Base-by-base conservation (phyloP, 2,329 filamentous ascomycete species). In the Alternaria brassicicola region DNA sequence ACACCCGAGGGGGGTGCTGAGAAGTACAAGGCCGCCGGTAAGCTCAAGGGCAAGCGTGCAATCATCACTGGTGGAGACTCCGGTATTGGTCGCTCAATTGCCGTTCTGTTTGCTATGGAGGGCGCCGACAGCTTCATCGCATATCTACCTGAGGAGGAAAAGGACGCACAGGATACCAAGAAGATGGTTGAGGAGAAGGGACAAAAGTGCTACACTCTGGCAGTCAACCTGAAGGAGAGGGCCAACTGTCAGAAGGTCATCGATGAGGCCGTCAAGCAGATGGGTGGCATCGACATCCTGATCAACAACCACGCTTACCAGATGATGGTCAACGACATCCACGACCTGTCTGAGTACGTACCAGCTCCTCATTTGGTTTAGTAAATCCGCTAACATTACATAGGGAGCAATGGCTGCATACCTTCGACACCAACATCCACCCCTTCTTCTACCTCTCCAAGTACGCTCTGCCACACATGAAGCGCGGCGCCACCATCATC, bases 401-500 rank as follows among this genome's bases (percentile, higher is more conserved):
- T 30, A 88, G 86, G 70, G 89, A 92, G 5, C 91, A 95, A 79
- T 95, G 90, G 91, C 69, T 88, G 50, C 82, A 88, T 58, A 94
- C 90, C 0, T 94, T 96, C 79, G 83, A 92, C 77, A 91, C 88
- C 46, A 96, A 95, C 79, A 93, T 95, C 70, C 89, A 94, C 76
- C 85, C 89, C 3, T 89, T 87, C 80, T 95, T 93, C 82, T 94
- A 88, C 79, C 82, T 94, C 33, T 84, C 90, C 59, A 95, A 95
- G 76, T 92, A 93, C 71, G 79, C 84, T 12, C 82, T 95, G 10
- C 87, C 87, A 0, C 89, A 93, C 77, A 90, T 95, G 87, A 85
- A 86, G 71, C 76, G 77, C n/a, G 91, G 92, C 33, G 84, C 86
- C 55, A 88, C 86, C 25, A 92, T 96, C 75, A 92, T 96, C 83